phyloP scores from a whole-genome alignment of 2,329 filamentous ascomycete genomes.

The Aureobasidium pullulans region DNA sequence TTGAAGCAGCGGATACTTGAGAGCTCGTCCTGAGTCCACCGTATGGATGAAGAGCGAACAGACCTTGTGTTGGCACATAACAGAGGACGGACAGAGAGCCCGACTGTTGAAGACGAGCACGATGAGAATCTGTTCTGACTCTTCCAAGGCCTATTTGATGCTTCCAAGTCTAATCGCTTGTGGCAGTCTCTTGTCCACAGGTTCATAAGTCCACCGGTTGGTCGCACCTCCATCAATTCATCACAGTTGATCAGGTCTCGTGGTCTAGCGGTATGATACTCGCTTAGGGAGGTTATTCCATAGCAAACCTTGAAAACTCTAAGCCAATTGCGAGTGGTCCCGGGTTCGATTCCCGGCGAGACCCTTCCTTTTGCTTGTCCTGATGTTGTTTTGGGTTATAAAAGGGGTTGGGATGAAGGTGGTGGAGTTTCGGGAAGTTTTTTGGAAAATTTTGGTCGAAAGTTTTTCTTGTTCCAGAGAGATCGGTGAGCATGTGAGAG shows the following conservation, averaged over 20 bases:
- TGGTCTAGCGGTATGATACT: conserved; percentile 14
- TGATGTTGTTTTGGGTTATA: no score
- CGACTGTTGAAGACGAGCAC: no score
- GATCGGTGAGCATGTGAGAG: no score
- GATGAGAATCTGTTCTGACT: not conserved
- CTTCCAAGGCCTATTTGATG: not conserved
- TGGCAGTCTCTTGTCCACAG: not conserved
- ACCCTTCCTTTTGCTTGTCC: conserved; percentile 4
- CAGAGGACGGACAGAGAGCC: no score
- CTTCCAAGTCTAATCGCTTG: not conserved
- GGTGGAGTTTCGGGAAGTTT: not conserved
- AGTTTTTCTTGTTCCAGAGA: no score
- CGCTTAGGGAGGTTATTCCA: conserved; percentile 4
- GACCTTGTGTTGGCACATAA: no score
- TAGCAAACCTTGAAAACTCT: conserved; percentile 2
- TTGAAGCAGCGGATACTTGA: no score
- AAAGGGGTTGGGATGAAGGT: not conserved
- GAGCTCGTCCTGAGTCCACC: no score
- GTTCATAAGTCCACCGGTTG: not conserved
- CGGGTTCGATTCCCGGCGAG: conserved; percentile 13
- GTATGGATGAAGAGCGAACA: no score
- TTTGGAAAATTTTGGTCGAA: not conserved
- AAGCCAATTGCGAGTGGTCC: conserved; percentile 10
- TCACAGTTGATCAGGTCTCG: not conserved
- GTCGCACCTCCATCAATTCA: not conserved